Conservation (phyloP, 441 rosid genomes). For the Pelargonium cotyledonis region DNA sequence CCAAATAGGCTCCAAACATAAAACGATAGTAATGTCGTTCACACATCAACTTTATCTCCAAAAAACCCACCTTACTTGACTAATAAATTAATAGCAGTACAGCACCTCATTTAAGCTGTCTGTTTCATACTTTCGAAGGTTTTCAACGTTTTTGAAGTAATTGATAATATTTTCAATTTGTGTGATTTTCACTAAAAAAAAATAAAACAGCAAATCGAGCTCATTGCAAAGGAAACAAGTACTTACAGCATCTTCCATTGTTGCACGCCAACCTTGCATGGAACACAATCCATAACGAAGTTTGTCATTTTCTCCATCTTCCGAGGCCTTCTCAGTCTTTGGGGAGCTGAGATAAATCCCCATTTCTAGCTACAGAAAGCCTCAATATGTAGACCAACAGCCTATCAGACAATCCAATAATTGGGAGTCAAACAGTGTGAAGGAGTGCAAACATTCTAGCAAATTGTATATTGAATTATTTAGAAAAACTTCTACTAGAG, state of each 20-base stretch:
- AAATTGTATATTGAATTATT: background rate
- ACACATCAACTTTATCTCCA: background rate
- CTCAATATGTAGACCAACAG: background rate
- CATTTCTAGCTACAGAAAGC: constrained; percentile 39
- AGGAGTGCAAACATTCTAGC: background rate
- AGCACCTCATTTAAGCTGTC: background rate
- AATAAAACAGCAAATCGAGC: background rate
- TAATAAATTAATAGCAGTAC: background rate
- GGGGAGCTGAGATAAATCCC: constrained; percentile 93
- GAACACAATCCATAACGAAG: constrained; percentile 86
- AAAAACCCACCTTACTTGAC: background rate
- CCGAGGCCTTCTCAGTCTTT: constrained; percentile 84
- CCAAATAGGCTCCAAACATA: background rate
- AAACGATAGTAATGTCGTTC: background rate
- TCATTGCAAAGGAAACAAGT: background rate
- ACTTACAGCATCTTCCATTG: constrained; percentile 99
- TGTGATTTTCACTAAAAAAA: background rate
- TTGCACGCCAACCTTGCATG: constrained; percentile 99
- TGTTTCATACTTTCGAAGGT: background rate
- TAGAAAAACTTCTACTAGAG: background rate
- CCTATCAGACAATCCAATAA: background rate
- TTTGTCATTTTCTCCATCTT: constrained; percentile 71
- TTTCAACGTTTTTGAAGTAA: background rate
- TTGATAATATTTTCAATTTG: background rate
- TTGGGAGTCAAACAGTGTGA: background rate